Conservation (phyloP, 2,329 filamentous ascomycete genomes). For the Pestalotiopsis sp. region DNA sequence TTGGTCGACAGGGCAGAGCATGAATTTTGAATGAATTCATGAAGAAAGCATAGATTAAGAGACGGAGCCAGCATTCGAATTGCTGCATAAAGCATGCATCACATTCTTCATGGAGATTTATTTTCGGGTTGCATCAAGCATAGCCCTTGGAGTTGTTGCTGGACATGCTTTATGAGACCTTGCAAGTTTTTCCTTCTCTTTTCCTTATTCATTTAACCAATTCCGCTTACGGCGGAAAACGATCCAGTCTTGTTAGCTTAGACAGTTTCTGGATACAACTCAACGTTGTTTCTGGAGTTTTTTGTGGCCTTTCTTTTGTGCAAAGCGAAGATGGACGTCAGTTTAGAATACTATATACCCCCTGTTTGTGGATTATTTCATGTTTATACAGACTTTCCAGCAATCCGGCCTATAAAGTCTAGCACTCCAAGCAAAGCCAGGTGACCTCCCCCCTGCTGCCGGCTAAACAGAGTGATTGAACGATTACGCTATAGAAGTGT, state of each 20-base stretch:
- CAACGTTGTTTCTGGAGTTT: background rate
- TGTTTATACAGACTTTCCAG: background rate
- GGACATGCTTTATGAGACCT: background rate
- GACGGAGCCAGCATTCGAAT: background rate
- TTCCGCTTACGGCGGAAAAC: too few relatives aligned
- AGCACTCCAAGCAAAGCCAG: too few relatives aligned
- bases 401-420: background rate
- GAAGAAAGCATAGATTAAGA: background rate
- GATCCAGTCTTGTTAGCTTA: background rate
- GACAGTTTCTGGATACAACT: background rate
- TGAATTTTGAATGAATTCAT: background rate
- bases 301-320: background rate
- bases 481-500: too few relatives aligned
- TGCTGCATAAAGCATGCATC: background rate
- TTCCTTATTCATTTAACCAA: background rate
- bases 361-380: background rate
- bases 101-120: background rate
- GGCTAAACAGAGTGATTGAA: too few relatives aligned
- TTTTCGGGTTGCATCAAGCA: background rate
- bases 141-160: background rate
- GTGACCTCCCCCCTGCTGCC: too few relatives aligned
- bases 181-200: background rate
- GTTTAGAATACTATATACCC: background rate
- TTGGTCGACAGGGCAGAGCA: slow-evolving; percentile 45
- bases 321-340: background rate